A percentile compares a stretch with the other conserved stretches of the same genome.
Evolutionary conservation across 2,329 filamentous ascomycete species (phyloP).

Genomic region (Aspergillus pseudoterreus): DNA sequence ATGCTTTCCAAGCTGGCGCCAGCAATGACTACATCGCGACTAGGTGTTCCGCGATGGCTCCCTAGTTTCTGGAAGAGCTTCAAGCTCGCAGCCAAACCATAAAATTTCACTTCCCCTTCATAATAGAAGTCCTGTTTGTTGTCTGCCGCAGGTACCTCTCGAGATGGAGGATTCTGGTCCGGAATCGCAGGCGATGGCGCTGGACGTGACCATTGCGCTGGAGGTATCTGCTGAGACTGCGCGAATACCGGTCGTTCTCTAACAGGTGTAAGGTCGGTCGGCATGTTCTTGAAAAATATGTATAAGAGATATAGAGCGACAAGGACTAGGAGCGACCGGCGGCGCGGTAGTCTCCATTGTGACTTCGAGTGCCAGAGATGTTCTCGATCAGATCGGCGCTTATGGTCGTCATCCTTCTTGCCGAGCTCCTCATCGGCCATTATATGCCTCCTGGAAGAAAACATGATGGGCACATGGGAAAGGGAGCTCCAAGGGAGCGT

Average conservation of each 20-base stretch:
- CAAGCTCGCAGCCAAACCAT: constrained; percentile 61
- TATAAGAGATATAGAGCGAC: constrained; percentile 54
- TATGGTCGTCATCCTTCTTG: constrained; percentile 63
- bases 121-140: constrained; percentile 48
- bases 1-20: constrained; percentile 71
- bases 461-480: constrained; percentile 30
- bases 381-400: constrained; percentile 28
- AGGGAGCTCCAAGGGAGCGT: constrained; percentile 22
- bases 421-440: constrained; percentile 60
- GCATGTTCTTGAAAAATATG: constrained; percentile 63
- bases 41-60: constrained; percentile 58
- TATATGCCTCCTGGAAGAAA: constrained; percentile 40
- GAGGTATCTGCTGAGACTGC: constrained; percentile 15
- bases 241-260: constrained; percentile 27
- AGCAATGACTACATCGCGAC: constrained; percentile 66
- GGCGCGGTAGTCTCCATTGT: constrained; percentile 36
- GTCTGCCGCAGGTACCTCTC: constrained; percentile 14
- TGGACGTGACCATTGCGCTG: constrained; percentile 6
- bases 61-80: constrained; percentile 54
- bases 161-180: constrained; percentile 11
- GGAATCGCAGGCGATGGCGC: constrained; percentile 7
- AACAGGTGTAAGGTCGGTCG: constrained; percentile 44
- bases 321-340: constrained; percentile 50
- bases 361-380: constrained; percentile 31
- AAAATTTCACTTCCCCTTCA: constrained; percentile 68